Conservation (phyloP, 140 eudicot species). For the Senecio squalidus region DNA sequence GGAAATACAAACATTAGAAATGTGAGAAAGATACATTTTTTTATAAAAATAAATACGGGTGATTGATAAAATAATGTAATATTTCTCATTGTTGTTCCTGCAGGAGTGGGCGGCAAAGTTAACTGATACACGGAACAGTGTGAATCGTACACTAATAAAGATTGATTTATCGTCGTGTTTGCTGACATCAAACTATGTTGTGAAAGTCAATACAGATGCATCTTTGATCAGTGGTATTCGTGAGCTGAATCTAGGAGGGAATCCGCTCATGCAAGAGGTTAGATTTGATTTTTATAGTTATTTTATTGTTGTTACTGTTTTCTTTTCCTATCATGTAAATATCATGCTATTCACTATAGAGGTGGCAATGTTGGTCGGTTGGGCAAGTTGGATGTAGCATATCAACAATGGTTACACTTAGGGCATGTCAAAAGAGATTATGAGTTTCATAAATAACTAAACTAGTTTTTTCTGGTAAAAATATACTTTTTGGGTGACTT, state of each 20-base stretch:
- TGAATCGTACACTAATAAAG: constrained; percentile 49
- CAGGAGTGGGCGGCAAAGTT: constrained; percentile 77
- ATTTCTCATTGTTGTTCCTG: constrained; percentile 9
- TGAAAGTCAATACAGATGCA: constrained; percentile 33
- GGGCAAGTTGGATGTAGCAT: too few species aligned
- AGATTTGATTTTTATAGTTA: not conserved
- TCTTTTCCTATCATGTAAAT: not conserved
- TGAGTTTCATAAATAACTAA: too few species aligned
- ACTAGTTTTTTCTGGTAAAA: too few species aligned
- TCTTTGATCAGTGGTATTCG: constrained; percentile 42
- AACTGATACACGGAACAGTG: constrained; percentile 57
- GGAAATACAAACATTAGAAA: constrained; percentile 68
- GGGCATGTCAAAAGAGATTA: too few species aligned
- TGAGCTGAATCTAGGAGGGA: constrained; percentile 69
- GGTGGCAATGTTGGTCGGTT: too few species aligned
- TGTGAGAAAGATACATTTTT: constrained; percentile 37
- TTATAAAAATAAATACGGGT: too few species aligned
- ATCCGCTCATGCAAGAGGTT: constrained; percentile 69
- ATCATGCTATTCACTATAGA: not conserved
- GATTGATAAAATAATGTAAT: too few species aligned
- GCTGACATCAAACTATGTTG: constrained; percentile 46
- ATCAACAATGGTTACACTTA: too few species aligned
- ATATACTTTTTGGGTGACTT: too few species aligned
- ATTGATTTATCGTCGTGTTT: constrained; percentile 78
- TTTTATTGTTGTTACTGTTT: not conserved